Evolutionary conservation across 2,329 filamentous ascomycete species (phyloP), one percentile per base, ranked within the genome.

Genomic region (Hypoxylon sp.): DNA sequence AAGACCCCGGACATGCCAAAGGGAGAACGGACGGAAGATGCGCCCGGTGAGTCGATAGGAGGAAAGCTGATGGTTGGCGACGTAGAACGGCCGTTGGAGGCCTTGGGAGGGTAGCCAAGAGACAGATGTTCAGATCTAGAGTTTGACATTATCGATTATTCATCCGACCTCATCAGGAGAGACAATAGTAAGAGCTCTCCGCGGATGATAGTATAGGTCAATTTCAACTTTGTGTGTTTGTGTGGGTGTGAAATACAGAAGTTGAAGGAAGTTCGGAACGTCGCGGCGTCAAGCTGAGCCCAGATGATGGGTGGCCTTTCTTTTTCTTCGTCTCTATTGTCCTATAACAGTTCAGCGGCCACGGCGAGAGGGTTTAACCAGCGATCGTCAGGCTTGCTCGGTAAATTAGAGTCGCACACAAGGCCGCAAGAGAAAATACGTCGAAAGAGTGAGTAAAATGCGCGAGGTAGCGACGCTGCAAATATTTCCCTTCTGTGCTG

Each of bases 91-190:
- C 82, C 79, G 69, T 85, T 81, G 73, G 85, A 83, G 74, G 86
- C 77, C 76, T 89, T 87, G 59, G 87, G 83, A 67, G 91, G 85
- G 77, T 91, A 93, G 79, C 91, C 91, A 77, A 95, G 86, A 74
- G 88, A 89, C 81, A 95, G 85, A 76, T 94, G 90, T 75, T 96
- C 91, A 72, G 91, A 86, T 85, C 92, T 89, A 76, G 88, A 83
- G 79, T 85, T 91, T 82, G 91, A 90, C 92, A 97, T 96, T 92
- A 94, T 92, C 85, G 82, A 92, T 92, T 92, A 91, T 79, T 78
- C 76, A 78, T 78, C 74, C 73, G 71, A 77, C 75, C 75, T 81
- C 79, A 81, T 82, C 68, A 74, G 65, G 67, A 70, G 70, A 67
- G 58, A 59, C 63, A 60, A 51, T 35, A 62, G 55, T 70, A 70